A percentile compares a stretch with the other conserved stretches of the same genome.
These are phyloP conservation scores for Cryptococcus depauperatus DNA, from an alignment of 1,284 basidiomycete species.

Conservation along the genomic window DNA sequence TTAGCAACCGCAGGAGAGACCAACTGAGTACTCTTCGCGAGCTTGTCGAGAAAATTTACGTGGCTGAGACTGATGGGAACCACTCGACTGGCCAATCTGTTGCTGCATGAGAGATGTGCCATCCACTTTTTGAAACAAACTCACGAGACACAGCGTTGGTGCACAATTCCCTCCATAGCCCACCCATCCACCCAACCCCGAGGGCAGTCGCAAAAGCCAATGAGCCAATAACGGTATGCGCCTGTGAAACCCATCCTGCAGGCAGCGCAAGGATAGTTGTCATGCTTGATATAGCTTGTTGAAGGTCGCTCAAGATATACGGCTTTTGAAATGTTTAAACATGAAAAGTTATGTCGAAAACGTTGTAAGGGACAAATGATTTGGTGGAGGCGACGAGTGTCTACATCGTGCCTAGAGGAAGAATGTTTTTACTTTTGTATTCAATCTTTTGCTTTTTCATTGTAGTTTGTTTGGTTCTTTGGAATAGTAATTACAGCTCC, in stretches of 20 bases:
- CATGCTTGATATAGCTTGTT: constrained; percentile 16
- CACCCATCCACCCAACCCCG: constrained; percentile 53
- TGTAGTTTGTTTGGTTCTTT: too few relatives aligned
- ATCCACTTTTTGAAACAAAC: too few relatives aligned
- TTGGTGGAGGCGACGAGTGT: too few relatives aligned
- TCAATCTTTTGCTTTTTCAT: too few relatives aligned
- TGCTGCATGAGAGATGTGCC: constrained; percentile 21
- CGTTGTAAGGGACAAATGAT: too few relatives aligned
- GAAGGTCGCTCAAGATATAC: too few relatives aligned
- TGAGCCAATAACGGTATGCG: constrained; percentile 63
- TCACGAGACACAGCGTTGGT: constrained; percentile 65
- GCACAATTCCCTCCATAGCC: constrained; percentile 80
- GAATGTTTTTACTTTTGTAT: too few relatives aligned
- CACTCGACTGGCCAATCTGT: constrained; percentile 75
- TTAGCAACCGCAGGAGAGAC: too few relatives aligned
- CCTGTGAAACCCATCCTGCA: constrained; percentile 36
- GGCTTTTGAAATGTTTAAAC: too few relatives aligned
- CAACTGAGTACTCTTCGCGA: constrained; percentile 4
- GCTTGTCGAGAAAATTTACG: constrained; percentile 51
- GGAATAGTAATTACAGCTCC: too few relatives aligned
- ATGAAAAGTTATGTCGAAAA: too few relatives aligned
- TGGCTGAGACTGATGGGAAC: constrained; percentile 88
- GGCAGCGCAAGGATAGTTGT: constrained; percentile 33
- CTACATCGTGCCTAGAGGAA: too few relatives aligned
- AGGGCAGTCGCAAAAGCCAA: constrained; percentile 67